Evolutionary conservation across 2,329 filamentous ascomycete genomes (phyloP).

Genomic region (Neopestalotiopsis sp.): DNA sequence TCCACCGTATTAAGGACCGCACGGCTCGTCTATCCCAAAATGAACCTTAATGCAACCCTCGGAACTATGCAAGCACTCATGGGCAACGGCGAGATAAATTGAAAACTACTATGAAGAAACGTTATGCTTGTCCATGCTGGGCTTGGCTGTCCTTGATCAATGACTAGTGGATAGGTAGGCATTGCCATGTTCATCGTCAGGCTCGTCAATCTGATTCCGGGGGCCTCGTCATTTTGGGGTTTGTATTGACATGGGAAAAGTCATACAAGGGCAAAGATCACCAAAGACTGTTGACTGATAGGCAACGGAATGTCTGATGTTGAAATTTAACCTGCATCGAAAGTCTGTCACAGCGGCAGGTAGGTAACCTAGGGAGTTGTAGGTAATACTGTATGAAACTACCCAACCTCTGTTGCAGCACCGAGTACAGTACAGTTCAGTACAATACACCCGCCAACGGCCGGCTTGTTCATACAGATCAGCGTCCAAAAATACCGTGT

Average conservation of each 20-base stretch:
- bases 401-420: not conserved
- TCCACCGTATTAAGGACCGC: conserved; percentile 1
- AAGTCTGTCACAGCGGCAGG: not conserved
- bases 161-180: not conserved
- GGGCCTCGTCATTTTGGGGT: not conserved
- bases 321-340: not conserved
- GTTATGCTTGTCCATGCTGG: not conserved
- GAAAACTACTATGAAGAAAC: not conserved
- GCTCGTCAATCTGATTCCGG: not conserved
- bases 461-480: not conserved
- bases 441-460: not conserved
- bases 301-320: not conserved
- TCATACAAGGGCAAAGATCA: not conserved
- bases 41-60: conserved; percentile 12
- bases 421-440: not conserved
- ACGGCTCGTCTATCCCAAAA: conserved; percentile 10
- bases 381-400: not conserved
- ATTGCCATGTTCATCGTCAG: not conserved
- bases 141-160: not conserved
- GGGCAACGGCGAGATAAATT: conserved; percentile 2
- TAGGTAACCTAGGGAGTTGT: not conserved
- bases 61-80: not conserved
- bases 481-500: not conserved
- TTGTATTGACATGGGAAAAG: not conserved
- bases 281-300: not conserved